Evolutionary conservation across 257 asterid genomes (phyloP), one percentile per base, ranked within the genome.

Genomic region (Solanum neorickii): DNA sequence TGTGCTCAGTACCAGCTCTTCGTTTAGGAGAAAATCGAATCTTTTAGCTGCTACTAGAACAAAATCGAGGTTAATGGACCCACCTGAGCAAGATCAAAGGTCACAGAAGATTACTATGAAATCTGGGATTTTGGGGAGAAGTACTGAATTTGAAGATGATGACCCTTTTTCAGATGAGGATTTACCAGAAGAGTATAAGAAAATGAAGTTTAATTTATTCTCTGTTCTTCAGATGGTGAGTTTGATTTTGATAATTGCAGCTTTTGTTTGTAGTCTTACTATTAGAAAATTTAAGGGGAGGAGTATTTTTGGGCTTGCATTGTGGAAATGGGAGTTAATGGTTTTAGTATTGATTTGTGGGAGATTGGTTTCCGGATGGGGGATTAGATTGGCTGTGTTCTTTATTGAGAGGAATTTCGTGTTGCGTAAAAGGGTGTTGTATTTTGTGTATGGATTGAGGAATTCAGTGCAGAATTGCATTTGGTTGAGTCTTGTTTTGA

Each of bases 241-340:
- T 86, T 90, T 94, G 89, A 84, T 94, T 82, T 77, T 94, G 69
- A 93, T 96, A 16, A 29, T 91, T 31, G 95, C 92, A 0, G 92
- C 88, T 42, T 86, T 96, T 73, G 88, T 91, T 44, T 94, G 95
- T 87, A 94, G 90, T 31, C 86, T 94, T 78, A 90, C 93, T 4
- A 86, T 96, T 5, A 37, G 83, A 9, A 2, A 82, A 21, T 33
- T 94, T 85, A 94, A 85, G 86, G 88, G 44, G 12, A 88, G 42
- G 72, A 73, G 56, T 2, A 37, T 93, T 13, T 87, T 87, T 60
- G 88, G 88, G 27, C 90, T 96, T 69, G 90, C 88, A 35, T 86
- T 95, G 2, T 96, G 99, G 98, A 95, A 92, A 88, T 96, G 99
- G 99, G 98, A 93, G 59, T 8, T 95, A 65, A 92, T 95, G 98